phyloP scores from a whole-genome alignment of 306 rosid genomes.

The Cucumis hystrix region DNA sequence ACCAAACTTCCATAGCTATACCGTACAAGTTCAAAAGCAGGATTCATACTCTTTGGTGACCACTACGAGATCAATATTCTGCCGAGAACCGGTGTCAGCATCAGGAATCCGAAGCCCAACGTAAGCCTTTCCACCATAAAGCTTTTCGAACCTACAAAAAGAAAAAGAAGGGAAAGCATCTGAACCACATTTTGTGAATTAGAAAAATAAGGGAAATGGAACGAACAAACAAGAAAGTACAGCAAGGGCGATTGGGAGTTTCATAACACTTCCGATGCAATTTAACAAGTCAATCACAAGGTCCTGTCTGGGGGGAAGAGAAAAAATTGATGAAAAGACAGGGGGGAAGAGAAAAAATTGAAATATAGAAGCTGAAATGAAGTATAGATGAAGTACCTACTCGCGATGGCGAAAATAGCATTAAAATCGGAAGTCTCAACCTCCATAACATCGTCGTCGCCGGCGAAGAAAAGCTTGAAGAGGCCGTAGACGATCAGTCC shows the following conservation, averaged over 20 bases:
- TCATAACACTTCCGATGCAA: neutral
- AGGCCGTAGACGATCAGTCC: slow-evolving; percentile 44
- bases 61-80: slow-evolving; percentile 64
- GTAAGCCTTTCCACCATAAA: slow-evolving; percentile 54
- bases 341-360: neutral
- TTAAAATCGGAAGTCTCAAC: slow-evolving; percentile 45
- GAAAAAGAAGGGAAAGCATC: neutral
- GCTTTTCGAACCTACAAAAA: slow-evolving; percentile 44
- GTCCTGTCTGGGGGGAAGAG: neutral
- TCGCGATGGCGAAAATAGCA: slow-evolving; percentile 59
- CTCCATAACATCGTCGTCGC: slow-evolving; percentile 47
- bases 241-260: neutral
- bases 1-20: neutral
- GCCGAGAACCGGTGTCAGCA: slow-evolving; percentile 59
- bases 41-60: slow-evolving; percentile 38
- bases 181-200: neutral
- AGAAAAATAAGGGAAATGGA: neutral
- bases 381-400: slow-evolving; percentile 17
- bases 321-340: neutral
- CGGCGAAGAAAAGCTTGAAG: slow-evolving; percentile 34
- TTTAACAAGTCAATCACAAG: neutral
- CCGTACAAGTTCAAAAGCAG: neutral
- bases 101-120: slow-evolving; percentile 91
- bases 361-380: neutral
- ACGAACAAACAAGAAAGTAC: neutral